These are phyloP conservation scores for Sugiyamaella grinbergsii DNA, from an alignment of 1,139 yeast genomes.

Conservation along the genomic window DNA sequence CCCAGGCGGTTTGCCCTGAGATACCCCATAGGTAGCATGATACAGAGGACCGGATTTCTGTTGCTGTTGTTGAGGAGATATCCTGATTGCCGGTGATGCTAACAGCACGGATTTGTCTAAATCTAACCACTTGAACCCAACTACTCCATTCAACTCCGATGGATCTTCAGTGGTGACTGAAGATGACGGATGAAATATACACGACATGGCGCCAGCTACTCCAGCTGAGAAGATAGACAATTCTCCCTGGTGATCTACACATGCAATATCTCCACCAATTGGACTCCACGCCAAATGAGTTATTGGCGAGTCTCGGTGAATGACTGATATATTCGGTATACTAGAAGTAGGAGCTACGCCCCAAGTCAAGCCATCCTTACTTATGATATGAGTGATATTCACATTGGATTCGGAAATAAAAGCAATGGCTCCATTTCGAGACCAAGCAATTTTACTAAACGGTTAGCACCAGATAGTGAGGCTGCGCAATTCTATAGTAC, in stretches of 20 bases:
- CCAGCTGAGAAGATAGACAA: slow-evolving; percentile 41
- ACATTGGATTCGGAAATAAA: slow-evolving; percentile 50
- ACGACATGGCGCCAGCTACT: slow-evolving; percentile 33
- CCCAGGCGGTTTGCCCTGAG: slow-evolving; percentile 60
- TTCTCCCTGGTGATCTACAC: slow-evolving; percentile 47
- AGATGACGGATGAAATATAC: slow-evolving; percentile 32
- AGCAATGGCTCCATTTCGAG: slow-evolving; percentile 72
- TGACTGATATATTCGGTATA: slow-evolving; percentile 28
- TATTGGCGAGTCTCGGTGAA: slow-evolving; percentile 35
- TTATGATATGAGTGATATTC: slow-evolving; percentile 61
- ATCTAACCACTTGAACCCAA: slow-evolving; percentile 69
- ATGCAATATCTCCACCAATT: slow-evolving; percentile 47
- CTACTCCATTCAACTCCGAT: slow-evolving; percentile 41
- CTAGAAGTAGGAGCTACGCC: slow-evolving; percentile 57
- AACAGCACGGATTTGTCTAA: slow-evolving; percentile 58
- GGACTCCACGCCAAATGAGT: slow-evolving; percentile 47
- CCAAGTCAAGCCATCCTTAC: slow-evolving; percentile 67
- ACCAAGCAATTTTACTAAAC: slow-evolving; percentile 60
- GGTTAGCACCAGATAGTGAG: not conserved
- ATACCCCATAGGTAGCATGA: slow-evolving; percentile 48
- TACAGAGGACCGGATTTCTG: slow-evolving; percentile 16
- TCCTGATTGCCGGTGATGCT: slow-evolving; percentile 35
- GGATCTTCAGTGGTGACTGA: slow-evolving; percentile 27
- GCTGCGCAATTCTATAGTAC: not conserved
- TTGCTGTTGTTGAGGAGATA: slow-evolving; percentile 18